Conservation (phyloP, 345 rosid genomes). For the Rhizophora apiculata region DNA sequence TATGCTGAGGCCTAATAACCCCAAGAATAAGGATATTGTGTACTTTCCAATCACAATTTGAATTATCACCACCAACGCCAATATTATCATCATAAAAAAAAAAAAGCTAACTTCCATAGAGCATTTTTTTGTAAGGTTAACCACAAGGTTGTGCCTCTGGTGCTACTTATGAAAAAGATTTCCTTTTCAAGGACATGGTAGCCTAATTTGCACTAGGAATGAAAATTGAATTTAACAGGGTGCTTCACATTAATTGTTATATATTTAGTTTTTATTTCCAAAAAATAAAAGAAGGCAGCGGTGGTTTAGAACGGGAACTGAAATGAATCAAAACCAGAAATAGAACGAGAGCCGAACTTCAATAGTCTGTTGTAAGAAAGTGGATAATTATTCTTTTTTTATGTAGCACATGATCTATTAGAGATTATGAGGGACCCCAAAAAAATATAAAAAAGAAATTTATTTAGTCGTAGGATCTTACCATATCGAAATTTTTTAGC, state of each 20-base stretch:
- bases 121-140: not conserved
- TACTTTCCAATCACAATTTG: not conserved
- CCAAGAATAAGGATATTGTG: no score
- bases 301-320: no score
- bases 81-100: not conserved
- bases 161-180: not conserved
- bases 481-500: not conserved
- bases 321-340: no score
- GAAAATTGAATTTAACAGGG: no score
- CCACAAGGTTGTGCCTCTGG: not conserved
- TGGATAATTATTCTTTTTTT: no score
- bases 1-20: not conserved
- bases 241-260: no score
- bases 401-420: no score
- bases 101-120: not conserved
- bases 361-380: no score
- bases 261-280: no score
- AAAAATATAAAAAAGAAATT: not conserved
- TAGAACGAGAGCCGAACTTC: no score
- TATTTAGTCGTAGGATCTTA: not conserved
- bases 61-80: not conserved
- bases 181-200: not conserved
- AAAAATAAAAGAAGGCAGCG: no score
- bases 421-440: no score
- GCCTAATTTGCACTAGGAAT: not conserved